phyloP scores from a whole-genome alignment of 1,139 yeast genomes.

The Magnusiomyces tetraspermus region DNA sequence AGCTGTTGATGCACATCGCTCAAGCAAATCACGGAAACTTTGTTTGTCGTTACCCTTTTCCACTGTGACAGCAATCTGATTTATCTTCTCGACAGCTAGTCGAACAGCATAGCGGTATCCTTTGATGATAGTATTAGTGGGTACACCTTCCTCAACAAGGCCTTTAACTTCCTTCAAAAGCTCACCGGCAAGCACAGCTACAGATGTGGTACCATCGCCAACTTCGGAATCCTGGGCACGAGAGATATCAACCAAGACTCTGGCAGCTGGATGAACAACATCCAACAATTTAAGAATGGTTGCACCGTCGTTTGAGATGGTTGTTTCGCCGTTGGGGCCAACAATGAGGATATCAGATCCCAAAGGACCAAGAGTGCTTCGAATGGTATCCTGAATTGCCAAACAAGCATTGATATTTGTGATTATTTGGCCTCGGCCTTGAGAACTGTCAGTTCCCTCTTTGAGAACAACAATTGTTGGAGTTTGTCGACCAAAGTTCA shows the following conservation, averaged over 20 bases:
- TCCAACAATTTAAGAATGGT: constrained; percentile 86
- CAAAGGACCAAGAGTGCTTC: constrained; percentile 92
- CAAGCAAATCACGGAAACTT: constrained; percentile 59
- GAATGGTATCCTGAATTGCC: constrained; percentile 91
- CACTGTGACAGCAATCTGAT: constrained; percentile 61
- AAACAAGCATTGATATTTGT: constrained; percentile 93
- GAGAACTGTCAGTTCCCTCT: constrained; percentile 96
- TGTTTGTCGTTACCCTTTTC: constrained; percentile 33
- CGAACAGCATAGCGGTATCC: constrained; percentile 80
- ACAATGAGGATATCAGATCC: constrained; percentile 93
- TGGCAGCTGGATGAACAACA: constrained; percentile 97
- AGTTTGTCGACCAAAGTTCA: constrained; percentile 87
- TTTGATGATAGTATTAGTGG: constrained; percentile 77
- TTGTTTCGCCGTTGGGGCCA: constrained; percentile 71
- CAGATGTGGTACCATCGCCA: constrained; percentile 98
- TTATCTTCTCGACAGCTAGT: constrained; percentile 63
- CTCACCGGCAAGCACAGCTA: constrained; percentile 90
- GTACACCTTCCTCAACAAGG: constrained; percentile 92
- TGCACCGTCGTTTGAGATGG: constrained; percentile 97
- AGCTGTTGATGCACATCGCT: constrained; percentile 92
- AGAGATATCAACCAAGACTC: constrained; percentile 86
- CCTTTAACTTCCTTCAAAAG: constrained; percentile 79
- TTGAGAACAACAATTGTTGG: constrained; percentile 95
- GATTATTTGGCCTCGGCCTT: constrained; percentile 91
- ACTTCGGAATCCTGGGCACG: constrained; percentile 98